Conservation (phyloP, 345 rosid genomes). For the Eucalyptus tenuipes region DNA sequence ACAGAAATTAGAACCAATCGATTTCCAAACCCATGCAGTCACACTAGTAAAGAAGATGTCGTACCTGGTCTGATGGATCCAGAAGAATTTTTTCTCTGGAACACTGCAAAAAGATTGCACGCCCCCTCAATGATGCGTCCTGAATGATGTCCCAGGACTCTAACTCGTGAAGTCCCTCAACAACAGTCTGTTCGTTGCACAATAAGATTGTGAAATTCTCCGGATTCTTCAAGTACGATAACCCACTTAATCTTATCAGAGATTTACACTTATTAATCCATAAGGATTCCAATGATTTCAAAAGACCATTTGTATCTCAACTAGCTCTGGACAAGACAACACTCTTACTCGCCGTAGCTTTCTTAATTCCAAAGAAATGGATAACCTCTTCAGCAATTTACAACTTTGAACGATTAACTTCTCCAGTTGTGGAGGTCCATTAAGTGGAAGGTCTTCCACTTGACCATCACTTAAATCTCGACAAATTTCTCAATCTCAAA, state of each 20-base stretch:
- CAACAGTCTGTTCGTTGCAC: neutral
- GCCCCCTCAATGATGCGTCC: neutral
- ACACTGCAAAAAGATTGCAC: neutral
- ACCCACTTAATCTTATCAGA: neutral
- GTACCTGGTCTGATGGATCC: neutral
- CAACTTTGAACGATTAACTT: neutral
- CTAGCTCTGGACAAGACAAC: neutral
- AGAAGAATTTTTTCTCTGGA: neutral
- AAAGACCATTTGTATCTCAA: neutral
- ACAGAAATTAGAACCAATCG: neutral
- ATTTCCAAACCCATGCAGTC: neutral
- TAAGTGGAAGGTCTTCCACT: neutral
- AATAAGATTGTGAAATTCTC: neutral
- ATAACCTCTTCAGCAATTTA: neutral
- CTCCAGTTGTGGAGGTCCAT: neutral
- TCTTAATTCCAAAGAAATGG: neutral
- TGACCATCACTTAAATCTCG: neutral
- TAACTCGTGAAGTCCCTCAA: neutral
- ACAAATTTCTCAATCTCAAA: neutral
- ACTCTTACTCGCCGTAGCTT: neutral
- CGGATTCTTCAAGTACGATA: neutral
- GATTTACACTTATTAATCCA: neutral
- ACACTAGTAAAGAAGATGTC: neutral
- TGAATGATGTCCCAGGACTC: neutral
- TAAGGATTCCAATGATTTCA: neutral